These are phyloP conservation scores for Rutstroemia sp. DNA, from an alignment of 2,329 filamentous ascomycete species.

Conservation along the genomic window DNA sequence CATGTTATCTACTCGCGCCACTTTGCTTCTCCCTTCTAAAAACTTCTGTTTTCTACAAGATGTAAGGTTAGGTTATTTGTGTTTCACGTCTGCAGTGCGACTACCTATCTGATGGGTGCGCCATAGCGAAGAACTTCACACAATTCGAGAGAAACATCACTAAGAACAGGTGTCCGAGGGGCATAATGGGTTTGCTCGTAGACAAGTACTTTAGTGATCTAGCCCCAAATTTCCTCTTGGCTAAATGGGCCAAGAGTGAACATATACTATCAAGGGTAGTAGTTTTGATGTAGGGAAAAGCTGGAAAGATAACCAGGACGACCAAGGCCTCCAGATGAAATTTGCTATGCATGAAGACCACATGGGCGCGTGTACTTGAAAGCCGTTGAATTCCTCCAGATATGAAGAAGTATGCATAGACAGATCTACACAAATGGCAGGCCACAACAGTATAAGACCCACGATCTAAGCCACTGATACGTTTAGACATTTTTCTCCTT, in stretches of 20 bases:
- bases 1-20: too few species aligned
- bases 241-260: conserved; percentile 30
- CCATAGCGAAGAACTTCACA: too few species aligned
- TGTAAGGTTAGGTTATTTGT: too few species aligned
- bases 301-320: conserved; percentile 33
- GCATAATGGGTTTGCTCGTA: too few species aligned
- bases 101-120: too few species aligned
- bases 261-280: conserved; percentile 26
- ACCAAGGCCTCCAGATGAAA: conserved; percentile 39
- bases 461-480: conserved; percentile 1
- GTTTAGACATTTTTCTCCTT: conserved; percentile 53
- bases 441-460: conserved; percentile 22
- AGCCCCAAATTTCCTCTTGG: conserved; percentile 27
- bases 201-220: conserved; percentile 14
- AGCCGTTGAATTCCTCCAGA: conserved; percentile 23
- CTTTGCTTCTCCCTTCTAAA: too few species aligned
- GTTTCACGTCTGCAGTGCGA: too few species aligned
- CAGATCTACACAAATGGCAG: conserved; percentile 20
- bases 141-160: too few species aligned
- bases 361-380: conserved; percentile 32
- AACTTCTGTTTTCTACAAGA: too few species aligned
- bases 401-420: conserved; percentile 11
- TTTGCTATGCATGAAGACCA: conserved; percentile 36
- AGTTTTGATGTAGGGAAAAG: conserved; percentile 20
- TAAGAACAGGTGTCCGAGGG: too few species aligned